Conservation (phyloP, 345 rosid species). For the Ceriops tagal region DNA sequence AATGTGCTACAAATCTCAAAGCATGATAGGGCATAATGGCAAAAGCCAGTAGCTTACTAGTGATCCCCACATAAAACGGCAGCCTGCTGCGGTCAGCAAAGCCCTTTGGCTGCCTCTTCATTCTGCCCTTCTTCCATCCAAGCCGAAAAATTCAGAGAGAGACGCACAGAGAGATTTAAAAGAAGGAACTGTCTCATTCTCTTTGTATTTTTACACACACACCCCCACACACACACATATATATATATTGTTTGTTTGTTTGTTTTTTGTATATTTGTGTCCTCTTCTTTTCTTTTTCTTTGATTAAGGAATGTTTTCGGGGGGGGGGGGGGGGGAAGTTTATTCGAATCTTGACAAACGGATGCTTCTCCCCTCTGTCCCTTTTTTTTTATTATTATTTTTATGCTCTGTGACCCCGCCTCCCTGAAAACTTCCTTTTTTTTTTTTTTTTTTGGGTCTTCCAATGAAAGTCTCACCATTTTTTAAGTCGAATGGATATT, state of each 20-base stretch:
- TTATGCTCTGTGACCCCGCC: background rate
- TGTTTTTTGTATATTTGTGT: background rate
- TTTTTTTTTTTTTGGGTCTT: background rate
- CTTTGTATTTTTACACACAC: background rate
- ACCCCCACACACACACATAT: too few relatives aligned
- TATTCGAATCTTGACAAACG: slow-evolving; percentile 8
- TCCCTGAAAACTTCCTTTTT: background rate
- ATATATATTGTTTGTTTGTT: background rate
- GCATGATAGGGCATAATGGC: background rate
- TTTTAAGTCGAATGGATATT: too few relatives aligned
- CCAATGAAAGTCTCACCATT: too few relatives aligned
- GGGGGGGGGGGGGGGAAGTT: too few relatives aligned
- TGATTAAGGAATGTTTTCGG: background rate
- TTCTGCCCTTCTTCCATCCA: background rate
- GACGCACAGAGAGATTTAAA: background rate
- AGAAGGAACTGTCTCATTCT: background rate
- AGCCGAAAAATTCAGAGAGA: background rate
- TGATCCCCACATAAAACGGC: background rate
- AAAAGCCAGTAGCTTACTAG: background rate
- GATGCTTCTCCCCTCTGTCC: background rate
- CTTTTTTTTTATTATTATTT: background rate
- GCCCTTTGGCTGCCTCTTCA: background rate
- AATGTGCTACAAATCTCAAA: slow-evolving; percentile 1
- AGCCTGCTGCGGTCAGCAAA: background rate
- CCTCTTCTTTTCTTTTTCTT: background rate